These are phyloP conservation scores for Schizosaccharomyces pombe DNA, from an alignment of 805 yeast species.

Conservation along the genomic window DNA sequence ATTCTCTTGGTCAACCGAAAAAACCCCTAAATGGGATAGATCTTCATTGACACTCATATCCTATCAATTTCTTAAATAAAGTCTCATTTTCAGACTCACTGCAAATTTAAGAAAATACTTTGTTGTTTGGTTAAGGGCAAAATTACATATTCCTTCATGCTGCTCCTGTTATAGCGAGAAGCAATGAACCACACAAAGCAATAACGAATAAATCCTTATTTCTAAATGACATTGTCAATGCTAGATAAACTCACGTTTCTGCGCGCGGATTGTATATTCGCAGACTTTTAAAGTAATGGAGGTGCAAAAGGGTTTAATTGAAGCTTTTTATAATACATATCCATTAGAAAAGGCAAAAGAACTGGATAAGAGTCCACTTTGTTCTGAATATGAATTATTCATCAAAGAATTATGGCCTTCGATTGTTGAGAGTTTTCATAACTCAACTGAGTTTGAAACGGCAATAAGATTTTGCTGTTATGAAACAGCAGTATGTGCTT, in stretches of 20 bases:
- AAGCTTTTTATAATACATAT: not conserved
- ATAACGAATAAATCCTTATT: no score
- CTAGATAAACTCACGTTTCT: no score
- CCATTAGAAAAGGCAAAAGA: not conserved
- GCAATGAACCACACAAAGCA: no score
- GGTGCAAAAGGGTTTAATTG: no score
- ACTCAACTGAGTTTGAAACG: not conserved
- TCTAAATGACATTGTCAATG: no score
- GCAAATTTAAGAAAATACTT: not conserved
- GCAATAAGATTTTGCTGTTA: not conserved
- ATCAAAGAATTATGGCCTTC: not conserved
- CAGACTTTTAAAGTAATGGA: no score
- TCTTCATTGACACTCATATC: not conserved
- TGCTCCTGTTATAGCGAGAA: no score
- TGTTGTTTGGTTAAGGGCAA: no score
- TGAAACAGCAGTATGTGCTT: not conserved
- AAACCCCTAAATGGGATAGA: constrained; percentile 21
- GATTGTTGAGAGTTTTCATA: not conserved
- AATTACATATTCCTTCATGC: no score
- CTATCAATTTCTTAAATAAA: not conserved
- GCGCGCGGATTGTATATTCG: no score
- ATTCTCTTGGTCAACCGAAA: constrained; percentile 52
- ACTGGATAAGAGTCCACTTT: not conserved
- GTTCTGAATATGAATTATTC: not conserved
- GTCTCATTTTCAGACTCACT: not conserved